A percentile compares a stretch with the other conserved stretches of the same genome.
Conservation (phyloP, 768 basidiomycete species). For the Tylopilus sp. region DNA sequence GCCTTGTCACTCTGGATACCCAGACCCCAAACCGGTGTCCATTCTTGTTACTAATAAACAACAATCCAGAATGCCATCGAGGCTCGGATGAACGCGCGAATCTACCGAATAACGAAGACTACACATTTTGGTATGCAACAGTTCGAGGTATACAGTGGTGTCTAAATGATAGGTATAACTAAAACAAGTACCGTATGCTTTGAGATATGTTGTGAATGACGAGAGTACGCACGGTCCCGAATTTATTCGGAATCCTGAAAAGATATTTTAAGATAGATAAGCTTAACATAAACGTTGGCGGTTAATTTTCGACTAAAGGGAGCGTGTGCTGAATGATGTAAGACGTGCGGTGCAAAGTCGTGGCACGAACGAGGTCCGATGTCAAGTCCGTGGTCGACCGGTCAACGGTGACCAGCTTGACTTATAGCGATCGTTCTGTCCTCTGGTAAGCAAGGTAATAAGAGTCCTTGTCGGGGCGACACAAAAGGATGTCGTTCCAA, state of each 20-base stretch:
- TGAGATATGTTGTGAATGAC: not conserved
- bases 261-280: slow-evolving; percentile 20
- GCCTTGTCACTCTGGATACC: not conserved
- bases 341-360: slow-evolving; percentile 6
- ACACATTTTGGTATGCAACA: slow-evolving; percentile 11
- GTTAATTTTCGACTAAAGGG: not conserved
- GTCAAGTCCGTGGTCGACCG: slow-evolving; percentile 15
- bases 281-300: slow-evolving; percentile 13
- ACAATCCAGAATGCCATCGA: slow-evolving; percentile 8
- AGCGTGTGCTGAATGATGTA: slow-evolving; percentile 13
- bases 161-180: slow-evolving; percentile 10
- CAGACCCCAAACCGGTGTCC: slow-evolving; percentile 5
- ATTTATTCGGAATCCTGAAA: slow-evolving; percentile 8
- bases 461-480: slow-evolving; percentile 54
- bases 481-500: slow-evolving; percentile 75
- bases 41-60: slow-evolving; percentile 10
- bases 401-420: slow-evolving; percentile 25
- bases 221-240: slow-evolving; percentile 15
- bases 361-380: slow-evolving; percentile 8
- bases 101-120: not conserved
- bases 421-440: slow-evolving; percentile 18
- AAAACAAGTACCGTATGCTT: not conserved
- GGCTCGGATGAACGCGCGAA: not conserved
- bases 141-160: slow-evolving; percentile 10
- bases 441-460: slow-evolving; percentile 50